Conservation (phyloP, 192 early-diverging fungal species). For the Mortierella claussenii region DNA sequence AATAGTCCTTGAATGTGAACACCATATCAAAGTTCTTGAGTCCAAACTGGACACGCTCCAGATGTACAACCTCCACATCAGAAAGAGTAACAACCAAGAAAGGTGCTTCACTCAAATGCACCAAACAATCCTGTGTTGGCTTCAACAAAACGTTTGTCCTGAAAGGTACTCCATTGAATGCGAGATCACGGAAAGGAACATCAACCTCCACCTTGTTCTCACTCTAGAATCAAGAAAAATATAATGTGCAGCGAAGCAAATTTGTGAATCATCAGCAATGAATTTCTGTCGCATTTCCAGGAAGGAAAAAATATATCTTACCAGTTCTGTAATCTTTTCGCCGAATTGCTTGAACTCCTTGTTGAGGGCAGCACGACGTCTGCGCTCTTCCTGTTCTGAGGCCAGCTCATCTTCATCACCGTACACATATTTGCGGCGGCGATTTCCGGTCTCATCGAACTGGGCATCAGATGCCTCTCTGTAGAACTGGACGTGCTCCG, state of each 20-base stretch:
- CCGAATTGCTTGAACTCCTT: conserved; percentile 94
- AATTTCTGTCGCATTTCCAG: too few relatives aligned
- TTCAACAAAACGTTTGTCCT: conserved; percentile 92
- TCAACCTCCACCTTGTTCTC: conserved; percentile 89
- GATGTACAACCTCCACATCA: conserved; percentile 95
- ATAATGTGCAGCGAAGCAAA: too few relatives aligned
- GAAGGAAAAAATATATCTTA: conserved; percentile 48
- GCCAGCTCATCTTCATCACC: conserved; percentile 99
- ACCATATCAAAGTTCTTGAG: conserved; percentile 99
- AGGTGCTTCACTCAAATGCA: conserved; percentile 95
- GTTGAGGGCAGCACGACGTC: conserved; percentile 85
- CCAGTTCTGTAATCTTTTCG: conserved; percentile 85
- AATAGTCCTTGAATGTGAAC: conserved; percentile 96
- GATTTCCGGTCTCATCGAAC: conserved; percentile 98
- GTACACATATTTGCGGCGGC: conserved; percentile 83
- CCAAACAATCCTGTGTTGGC: conserved; percentile 96
- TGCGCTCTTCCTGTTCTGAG: conserved; percentile 94
- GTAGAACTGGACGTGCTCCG: conserved; percentile 98
- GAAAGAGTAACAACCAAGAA: conserved; percentile 89
- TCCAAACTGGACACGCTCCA: conserved; percentile 97
- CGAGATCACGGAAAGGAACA: conserved; percentile 91
- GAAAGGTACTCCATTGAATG: conserved; percentile 94
- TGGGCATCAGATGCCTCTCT: conserved; percentile 94
- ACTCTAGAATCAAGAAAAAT: too few relatives aligned
- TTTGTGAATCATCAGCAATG: too few relatives aligned